Percentiles rank a stretch among this genome's conserved stretches.
phyloP scores from a whole-genome alignment of 75 land plant genomes.

The Selaginella moellendorffii region DNA sequence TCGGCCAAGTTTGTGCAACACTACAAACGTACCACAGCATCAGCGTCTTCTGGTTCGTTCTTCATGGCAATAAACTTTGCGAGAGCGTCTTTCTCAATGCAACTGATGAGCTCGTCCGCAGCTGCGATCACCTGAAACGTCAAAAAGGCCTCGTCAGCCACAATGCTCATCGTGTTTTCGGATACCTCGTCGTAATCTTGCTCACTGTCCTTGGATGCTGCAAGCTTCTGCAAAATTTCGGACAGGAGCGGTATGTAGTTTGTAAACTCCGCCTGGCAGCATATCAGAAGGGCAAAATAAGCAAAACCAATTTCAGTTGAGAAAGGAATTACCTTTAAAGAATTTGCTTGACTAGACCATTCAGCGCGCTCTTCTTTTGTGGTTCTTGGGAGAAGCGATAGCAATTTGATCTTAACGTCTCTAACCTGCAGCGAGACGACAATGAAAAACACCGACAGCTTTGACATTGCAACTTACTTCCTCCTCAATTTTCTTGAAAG shows the following conservation, averaged over 20 bases:
- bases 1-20: background rate
- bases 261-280: background rate
- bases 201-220: background rate
- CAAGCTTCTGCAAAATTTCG: background rate
- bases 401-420: conserved; percentile 62
- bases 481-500: conserved; percentile 33
- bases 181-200: background rate
- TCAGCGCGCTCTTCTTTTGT: conserved; percentile 54
- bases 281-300: background rate
- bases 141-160: background rate
- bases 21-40: conserved; percentile 41
- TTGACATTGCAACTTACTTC: conserved; percentile 18
- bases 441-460: background rate
- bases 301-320: background rate
- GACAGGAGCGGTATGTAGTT: background rate
- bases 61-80: conserved; percentile 65
- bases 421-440: conserved; percentile 38
- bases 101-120: conserved; percentile 69
- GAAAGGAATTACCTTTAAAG: conserved; percentile 47
- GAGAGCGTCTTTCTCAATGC: conserved; percentile 62
- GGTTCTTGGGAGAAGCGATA: conserved; percentile 40
- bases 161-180: background rate
- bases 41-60: conserved; percentile 69
- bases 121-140: conserved; percentile 54
- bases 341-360: conserved; percentile 48